Evolutionary conservation across 805 yeast genomes (phyloP).

Genomic region (Blastobotrys attinorum): DNA sequence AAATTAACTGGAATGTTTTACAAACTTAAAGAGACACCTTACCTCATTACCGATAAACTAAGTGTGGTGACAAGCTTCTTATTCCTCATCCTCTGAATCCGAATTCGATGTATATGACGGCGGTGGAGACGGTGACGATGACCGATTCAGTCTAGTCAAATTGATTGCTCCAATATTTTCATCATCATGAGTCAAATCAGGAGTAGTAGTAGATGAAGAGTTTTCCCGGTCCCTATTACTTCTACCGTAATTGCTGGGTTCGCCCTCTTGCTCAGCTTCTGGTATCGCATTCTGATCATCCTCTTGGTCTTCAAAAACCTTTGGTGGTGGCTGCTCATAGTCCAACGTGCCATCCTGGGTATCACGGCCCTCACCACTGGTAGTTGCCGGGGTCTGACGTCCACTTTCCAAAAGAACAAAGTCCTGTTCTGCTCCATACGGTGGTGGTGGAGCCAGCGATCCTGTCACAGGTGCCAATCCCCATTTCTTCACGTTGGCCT

Average conservation of each 20-base stretch:
- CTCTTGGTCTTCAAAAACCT: too few relatives aligned
- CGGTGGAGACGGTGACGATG: constrained; percentile 7
- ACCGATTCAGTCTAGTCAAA: constrained; percentile 5
- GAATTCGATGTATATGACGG: constrained; percentile 15
- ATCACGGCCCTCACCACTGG: too few relatives aligned
- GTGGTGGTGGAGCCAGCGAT: constrained; percentile 85
- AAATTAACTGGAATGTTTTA: background rate
- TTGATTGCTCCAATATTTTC: constrained; percentile 15
- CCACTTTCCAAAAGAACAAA: constrained; percentile 61
- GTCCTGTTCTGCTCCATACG: constrained; percentile 70
- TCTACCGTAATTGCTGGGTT: too few relatives aligned
- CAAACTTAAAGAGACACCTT: too few relatives aligned
- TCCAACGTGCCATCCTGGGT: too few relatives aligned
- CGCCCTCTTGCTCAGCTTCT: background rate
- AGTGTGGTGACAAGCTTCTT: too few relatives aligned
- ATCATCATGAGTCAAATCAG: constrained; percentile 1
- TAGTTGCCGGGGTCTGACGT: constrained; percentile 33
- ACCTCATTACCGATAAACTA: too few relatives aligned
- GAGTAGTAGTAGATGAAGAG: background rate
- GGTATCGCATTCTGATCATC: constrained; percentile 2
- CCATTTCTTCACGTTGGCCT: constrained; percentile 92
- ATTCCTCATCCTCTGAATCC: constrained; percentile 2
- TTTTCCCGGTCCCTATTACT: too few relatives aligned
- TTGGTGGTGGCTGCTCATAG: too few relatives aligned
- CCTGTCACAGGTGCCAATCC: constrained; percentile 91